Evolutionary conservation across 495 filamentous ascomycete genomes (phyloP).

Genomic region (Cetradonia linearis): DNA sequence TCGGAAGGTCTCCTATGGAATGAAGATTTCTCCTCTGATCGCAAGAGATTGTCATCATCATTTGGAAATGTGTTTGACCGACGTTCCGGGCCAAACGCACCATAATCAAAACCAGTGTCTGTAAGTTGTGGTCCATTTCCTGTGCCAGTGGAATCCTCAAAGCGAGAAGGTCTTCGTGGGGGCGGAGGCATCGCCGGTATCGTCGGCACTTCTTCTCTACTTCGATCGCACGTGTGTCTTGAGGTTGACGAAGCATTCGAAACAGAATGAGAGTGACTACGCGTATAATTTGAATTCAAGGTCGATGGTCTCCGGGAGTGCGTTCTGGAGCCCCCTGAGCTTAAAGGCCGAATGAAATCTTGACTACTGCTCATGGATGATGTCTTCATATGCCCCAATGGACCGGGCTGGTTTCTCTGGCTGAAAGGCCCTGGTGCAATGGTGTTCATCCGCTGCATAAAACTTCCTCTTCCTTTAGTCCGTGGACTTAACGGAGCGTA

Average conservation of each 20-base stretch:
- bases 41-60: slow-evolving; percentile 26
- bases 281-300: slow-evolving; percentile 19
- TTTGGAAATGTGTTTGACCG: slow-evolving; percentile 49
- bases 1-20: slow-evolving; percentile 16
- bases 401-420: slow-evolving; percentile 3
- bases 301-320: slow-evolving; percentile 23
- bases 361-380: slow-evolving; percentile 26
- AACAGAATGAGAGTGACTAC: slow-evolving; percentile 21
- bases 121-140: slow-evolving; percentile 36
- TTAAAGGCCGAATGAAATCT: slow-evolving; percentile 19
- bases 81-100: slow-evolving; percentile 32
- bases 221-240: slow-evolving; percentile 11
- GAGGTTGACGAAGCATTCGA: slow-evolving; percentile 21
- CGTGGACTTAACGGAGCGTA: slow-evolving; percentile 38
- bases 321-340: slow-evolving; percentile 10
- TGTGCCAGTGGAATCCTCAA: slow-evolving; percentile 21
- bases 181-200: slow-evolving; percentile 14
- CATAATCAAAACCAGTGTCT: slow-evolving; percentile 29
- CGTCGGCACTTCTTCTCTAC: slow-evolving; percentile 15
- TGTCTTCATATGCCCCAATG: slow-evolving; percentile 27
- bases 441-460: slow-evolving; percentile 51
- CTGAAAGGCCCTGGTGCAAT: slow-evolving; percentile 61
- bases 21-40: slow-evolving; percentile 10
- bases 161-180: slow-evolving; percentile 10
- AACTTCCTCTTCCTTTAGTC: slow-evolving; percentile 30